Evolutionary conservation across 768 basidiomycete species (phyloP).

Genomic region (Pleurotus tuber-regium): DNA sequence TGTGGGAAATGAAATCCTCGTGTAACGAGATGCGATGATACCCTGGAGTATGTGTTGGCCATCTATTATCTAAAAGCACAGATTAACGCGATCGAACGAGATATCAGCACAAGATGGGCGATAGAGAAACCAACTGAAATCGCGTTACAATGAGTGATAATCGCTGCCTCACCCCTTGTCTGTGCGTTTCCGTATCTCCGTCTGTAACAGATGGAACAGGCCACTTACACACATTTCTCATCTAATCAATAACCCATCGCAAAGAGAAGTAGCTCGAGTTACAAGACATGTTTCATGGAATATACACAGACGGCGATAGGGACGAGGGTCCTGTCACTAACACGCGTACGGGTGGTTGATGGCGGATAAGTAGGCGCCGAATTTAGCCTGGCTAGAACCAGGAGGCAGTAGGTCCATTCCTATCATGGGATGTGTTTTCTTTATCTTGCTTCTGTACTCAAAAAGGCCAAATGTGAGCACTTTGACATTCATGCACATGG

Average conservation of each 20-base stretch:
- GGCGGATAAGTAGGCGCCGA: neutral
- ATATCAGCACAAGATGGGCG: slow-evolving; percentile 2
- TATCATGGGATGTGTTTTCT: too few relatives aligned
- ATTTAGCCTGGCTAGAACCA: too few relatives aligned
- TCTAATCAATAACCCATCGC: slow-evolving; percentile 6
- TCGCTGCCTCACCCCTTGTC: too few relatives aligned
- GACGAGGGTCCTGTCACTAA: neutral
- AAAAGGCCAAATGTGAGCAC: too few relatives aligned
- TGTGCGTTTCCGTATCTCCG: too few relatives aligned
- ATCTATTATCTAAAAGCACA: slow-evolving; percentile 8
- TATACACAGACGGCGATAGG: neutral
- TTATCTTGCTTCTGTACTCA: too few relatives aligned
- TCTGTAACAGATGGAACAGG: neutral
- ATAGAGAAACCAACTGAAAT: too few relatives aligned
- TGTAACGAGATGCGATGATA: neutral
- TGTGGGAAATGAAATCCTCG: slow-evolving; percentile 6
- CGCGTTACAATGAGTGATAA: slow-evolving; percentile 2
- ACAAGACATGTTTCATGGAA: neutral
- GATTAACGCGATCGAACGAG: slow-evolving; percentile 6
- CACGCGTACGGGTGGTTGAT: neutral
- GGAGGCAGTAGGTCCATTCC: too few relatives aligned
- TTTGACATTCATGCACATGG: too few relatives aligned
- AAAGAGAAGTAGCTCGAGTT: neutral
- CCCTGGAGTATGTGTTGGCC: neutral
- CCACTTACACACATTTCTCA: slow-evolving; percentile 1